Evolutionary conservation across 1,139 yeast genomes (phyloP), one percentile per base, ranked within the genome.

Genomic region (Zygoascus hellenicus): DNA sequence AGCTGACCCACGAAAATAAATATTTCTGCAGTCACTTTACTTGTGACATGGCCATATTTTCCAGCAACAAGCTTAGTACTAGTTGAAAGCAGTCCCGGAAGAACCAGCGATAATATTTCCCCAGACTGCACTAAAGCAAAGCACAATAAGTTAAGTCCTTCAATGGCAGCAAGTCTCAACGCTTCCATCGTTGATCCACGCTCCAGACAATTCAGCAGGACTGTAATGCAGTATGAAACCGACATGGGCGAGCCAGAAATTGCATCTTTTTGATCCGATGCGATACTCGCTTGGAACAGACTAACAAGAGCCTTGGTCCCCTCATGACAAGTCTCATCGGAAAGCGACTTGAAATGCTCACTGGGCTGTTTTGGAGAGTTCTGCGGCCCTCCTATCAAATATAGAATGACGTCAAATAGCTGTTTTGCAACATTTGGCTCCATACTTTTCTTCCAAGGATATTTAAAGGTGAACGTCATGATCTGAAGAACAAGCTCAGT

Each of bases 1-100:
- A 77, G 44, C 0, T 57, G 51, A 0, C 62, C 54, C 29, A 78
- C 52, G 1, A 73, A 54, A 0, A 58, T 50, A 11, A 78, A 42
- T 0, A 70, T 55, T 7, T 60, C 54, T 0, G 63, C 58, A 1
- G 71, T 52, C 0, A 75, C 76, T n/a, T 64, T 63, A 49, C 65
- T 74, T 51, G 78, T 75, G 1, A 65, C 57, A 13, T 60, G 63
- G 2, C 63, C 53, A 14, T 70, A 67, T n/a, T 60, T 58, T 0
- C 66, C 62, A 1, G 58, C 60, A 0, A 77, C 54, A 3, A 76
- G 55, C 48, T 76, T 78, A 1, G 75, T 64, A 16, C 80, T 55
- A 0, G 66, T 58, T 0, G 86, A 81, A 0, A 79, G 73, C 15
- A 70, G 70, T 0, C 83, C 83, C 0, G 87, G 87, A 13, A 80